Percentiles rank a stretch among this genome's conserved stretches.
Evolutionary conservation across 1,284 basidiomycete species (phyloP).

Genomic region (Ustilago xerochloae): DNA sequence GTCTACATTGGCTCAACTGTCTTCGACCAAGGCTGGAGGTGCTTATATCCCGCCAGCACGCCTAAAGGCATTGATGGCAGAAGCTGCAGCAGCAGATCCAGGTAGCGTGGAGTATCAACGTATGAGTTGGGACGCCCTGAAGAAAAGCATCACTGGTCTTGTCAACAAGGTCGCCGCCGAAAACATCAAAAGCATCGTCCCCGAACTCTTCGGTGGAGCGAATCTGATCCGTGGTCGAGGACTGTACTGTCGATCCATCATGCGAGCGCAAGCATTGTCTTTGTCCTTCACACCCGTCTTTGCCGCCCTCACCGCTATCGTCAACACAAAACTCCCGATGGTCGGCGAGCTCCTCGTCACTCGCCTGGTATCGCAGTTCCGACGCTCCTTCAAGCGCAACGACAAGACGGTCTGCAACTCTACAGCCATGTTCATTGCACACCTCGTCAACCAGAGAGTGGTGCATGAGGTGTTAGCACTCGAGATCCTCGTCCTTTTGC

Average conservation of each 20-base stretch:
- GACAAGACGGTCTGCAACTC: slow-evolving; percentile 97
- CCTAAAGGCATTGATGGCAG: slow-evolving; percentile 87
- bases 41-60: slow-evolving; percentile 95
- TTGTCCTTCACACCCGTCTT: slow-evolving; percentile 98
- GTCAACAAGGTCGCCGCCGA: slow-evolving; percentile 88
- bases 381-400: slow-evolving; percentile 93
- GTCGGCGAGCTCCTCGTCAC: slow-evolving; percentile 91
- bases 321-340: slow-evolving; percentile 97
- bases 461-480: slow-evolving; percentile 94
- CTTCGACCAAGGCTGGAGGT: slow-evolving; percentile 79
- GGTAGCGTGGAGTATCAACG: slow-evolving; percentile 90
- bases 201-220: slow-evolving; percentile 74
- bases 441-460: slow-evolving; percentile 94
- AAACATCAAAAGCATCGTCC: slow-evolving; percentile 97
- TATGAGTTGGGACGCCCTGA: slow-evolving; percentile 95
- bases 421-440: slow-evolving; percentile 93
- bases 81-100: slow-evolving; percentile 81
- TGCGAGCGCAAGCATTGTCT: slow-evolving; percentile 97
- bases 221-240: slow-evolving; percentile 66
- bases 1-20: slow-evolving; percentile 48
- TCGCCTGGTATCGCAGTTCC: slow-evolving; percentile 92
- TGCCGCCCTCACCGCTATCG: slow-evolving; percentile 89
- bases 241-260: slow-evolving; percentile 78
- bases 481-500: slow-evolving; percentile 90
- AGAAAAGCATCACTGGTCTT: slow-evolving; percentile 98